Evolutionary conservation across 2,329 filamentous ascomycete genomes (phyloP), one percentile per base, ranked within the genome.

Genomic region (Trichoderma asperellum): DNA sequence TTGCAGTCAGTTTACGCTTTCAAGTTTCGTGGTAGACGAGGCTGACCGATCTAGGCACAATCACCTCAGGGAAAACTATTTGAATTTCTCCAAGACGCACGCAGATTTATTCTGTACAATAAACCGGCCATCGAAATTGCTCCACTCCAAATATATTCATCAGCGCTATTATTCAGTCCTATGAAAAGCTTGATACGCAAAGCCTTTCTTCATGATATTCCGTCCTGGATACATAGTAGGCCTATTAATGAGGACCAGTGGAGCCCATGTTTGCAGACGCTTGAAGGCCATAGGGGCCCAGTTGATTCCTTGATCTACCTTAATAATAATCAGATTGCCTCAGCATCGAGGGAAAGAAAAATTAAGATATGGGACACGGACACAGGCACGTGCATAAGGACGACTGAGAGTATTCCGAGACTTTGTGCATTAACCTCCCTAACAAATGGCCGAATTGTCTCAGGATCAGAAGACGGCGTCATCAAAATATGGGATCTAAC

Each of bases 141-240:
- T 21, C 74, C 79, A 37, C 72, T 76, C 2, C 79, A 82, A 70
- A 60, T 73, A 14, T 82, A 82, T 69, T 73, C 68, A 34, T 78
- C 73, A 24, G 78, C 71, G 3, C 77, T 75, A 18, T 70, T 75
- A 57, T 81, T 81, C 69, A 76, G 74, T 56, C 80, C 79, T 47
- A 63, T 60, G 2, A 18, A 68, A 5, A 78, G 75, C 66, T 14
- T 73, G 6, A 57, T 75, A 8, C 63, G 73, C 62, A 56, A 40
- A 57, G 24, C 67, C 1, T 72, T 65, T 34, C 16, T 34, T 21
- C 8, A n/a, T 18, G 61, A 75, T 3, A 52, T 62, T 1, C 68
- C 70, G 8, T 21, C 16, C 5, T 71, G 70, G 70, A 56, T 69
- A 1, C 16, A 29, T n/a, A 53, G 21, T 12, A 29, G 16, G 12